Base-by-base conservation (phyloP, 805 yeast genomes). In the Geotrichum ghanense region DNA sequence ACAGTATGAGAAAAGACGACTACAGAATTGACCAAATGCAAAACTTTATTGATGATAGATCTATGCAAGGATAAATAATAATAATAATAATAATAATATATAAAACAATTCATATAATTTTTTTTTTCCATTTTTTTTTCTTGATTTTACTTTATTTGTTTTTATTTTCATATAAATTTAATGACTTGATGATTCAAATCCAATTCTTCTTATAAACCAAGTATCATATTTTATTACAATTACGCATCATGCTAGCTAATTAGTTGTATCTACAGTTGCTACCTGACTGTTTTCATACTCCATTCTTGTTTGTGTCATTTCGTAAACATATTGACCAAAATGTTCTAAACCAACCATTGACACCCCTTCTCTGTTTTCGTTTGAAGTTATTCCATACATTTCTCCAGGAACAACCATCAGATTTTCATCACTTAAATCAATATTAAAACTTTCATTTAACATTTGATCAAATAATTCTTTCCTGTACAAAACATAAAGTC, bases 401-500 rank as follows among this genome's bases (percentile, higher is more conserved):
- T 63, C 67, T 21, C 64, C 64, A 5, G 59, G 47, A 3, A 57
- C 57, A 6, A 64, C 53, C 45, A 27, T 47, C 25, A 63, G 50
- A 21, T 51, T 42, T 12, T 34, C 31, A 23, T 45, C 45, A 2
- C 49, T 40, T 26, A 42, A 24, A 22, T 42, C 42, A 44, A 56
- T 34, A 41, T 53, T 43, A 23, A 42, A 46, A 16, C 42, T 39
- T 16, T 45, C 14, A 25, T 56, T 54, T 16, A 31, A 22, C 21
- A 50, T 42, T 22, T 41, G 39, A 9, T 48, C 44, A 21, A 59
- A 43, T 37, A 57, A 24, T 22, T 42, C 47, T 26, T 45, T 27
- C 21, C 59, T 52, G 26, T 61, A 69, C 40, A 60, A 50, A 12
- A 60, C 60, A 46, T 59, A 68, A 19, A 66, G 51, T 3, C 73